phyloP scores from a whole-genome alignment of 176 grass and related monocot genomes.

The Guadua angustifolia region DNA sequence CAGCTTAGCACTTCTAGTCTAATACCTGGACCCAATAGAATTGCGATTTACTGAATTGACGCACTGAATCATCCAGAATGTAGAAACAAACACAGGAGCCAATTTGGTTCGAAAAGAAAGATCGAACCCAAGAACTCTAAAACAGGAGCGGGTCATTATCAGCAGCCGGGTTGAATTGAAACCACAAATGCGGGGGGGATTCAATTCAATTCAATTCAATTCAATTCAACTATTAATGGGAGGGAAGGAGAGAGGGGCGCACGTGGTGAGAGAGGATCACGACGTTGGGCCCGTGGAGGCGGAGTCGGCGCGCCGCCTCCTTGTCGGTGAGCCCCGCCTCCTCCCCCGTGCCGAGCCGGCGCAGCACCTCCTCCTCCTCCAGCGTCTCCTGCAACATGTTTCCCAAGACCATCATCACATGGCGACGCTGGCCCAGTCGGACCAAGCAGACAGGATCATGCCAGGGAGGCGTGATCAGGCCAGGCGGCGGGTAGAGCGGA shows the following conservation, averaged over 20 bases:
- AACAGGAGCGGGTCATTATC: too few species aligned
- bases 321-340: conserved; percentile 19
- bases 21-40: too few species aligned
- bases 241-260: not conserved
- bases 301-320: conserved; percentile 42
- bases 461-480: too few species aligned
- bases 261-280: conserved; percentile 31
- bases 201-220: too few species aligned
- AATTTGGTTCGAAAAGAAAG: too few species aligned
- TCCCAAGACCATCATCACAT: not conserved
- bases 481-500: too few species aligned
- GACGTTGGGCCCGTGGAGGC: conserved; percentile 39
- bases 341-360: conserved; percentile 42
- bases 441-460: too few species aligned
- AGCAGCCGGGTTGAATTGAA: not conserved
- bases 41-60: too few species aligned
- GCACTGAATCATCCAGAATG: too few species aligned
- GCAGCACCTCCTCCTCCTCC: conserved; percentile 43
- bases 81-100: too few species aligned
- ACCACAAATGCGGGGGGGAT: not conserved
- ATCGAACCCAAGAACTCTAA: not conserved
- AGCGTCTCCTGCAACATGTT: conserved; percentile 36
- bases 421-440: not conserved
- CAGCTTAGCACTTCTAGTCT: too few species aligned
- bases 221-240: not conserved